Evolutionary conservation across 2,329 filamentous ascomycete genomes (phyloP).

Genomic region (Calonectria honghensis): DNA sequence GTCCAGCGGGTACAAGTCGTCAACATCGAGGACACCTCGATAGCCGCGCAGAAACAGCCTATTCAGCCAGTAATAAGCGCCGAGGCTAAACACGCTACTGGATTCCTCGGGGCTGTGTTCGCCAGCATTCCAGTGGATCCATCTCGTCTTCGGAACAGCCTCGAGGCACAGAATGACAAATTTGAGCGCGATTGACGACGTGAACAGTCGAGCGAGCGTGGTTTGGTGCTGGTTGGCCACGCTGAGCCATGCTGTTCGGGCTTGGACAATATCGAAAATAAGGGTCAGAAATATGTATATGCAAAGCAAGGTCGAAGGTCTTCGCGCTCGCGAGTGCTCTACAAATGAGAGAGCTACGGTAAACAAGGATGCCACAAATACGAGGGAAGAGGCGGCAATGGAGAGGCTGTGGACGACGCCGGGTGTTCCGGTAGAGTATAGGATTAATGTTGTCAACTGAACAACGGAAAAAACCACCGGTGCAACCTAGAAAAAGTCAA

Average conservation of each 20-base stretch:
- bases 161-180: constrained; percentile 61
- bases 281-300: constrained; percentile 64
- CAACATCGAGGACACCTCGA: constrained; percentile 55
- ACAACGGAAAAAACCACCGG: constrained; percentile 54
- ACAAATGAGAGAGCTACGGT: constrained; percentile 57
- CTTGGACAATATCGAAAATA: constrained; percentile 65
- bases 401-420: constrained; percentile 50
- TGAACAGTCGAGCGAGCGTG: constrained; percentile 58
- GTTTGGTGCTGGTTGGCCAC: constrained; percentile 42
- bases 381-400: constrained; percentile 53
- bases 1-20: constrained; percentile 62
- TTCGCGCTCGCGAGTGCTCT: constrained; percentile 61
- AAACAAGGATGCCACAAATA: constrained; percentile 55
- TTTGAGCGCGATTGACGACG: constrained; percentile 60
- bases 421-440: constrained; percentile 51
- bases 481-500: constrained; percentile 45
- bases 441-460: constrained; percentile 58
- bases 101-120: constrained; percentile 63
- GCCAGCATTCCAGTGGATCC: constrained; percentile 60
- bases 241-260: constrained; percentile 65
- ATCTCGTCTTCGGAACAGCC: constrained; percentile 61
- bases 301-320: constrained; percentile 66
- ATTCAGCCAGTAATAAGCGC: constrained; percentile 61
- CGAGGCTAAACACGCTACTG: constrained; percentile 58
- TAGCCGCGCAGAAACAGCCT: constrained; percentile 62